Conservation (phyloP, 148 eudicot genomes). For the Linanthus parryae region DNA sequence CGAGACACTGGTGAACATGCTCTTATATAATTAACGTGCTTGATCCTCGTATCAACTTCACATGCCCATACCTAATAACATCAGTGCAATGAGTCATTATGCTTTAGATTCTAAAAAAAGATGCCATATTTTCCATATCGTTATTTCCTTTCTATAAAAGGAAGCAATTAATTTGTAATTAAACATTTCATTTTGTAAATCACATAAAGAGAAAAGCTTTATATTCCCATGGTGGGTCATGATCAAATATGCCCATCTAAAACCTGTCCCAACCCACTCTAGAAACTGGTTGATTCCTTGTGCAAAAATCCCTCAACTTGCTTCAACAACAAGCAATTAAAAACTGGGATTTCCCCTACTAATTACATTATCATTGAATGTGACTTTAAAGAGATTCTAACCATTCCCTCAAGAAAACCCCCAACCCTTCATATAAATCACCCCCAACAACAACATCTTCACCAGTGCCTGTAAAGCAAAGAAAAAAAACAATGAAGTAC, state of each 20-base stretch:
- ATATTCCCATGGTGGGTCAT: constrained; percentile 17
- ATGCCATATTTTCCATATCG: too few species aligned
- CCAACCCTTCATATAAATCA: neutral
- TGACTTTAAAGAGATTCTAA: neutral
- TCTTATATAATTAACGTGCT: neutral
- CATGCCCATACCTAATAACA: neutral
- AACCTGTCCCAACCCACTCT: neutral
- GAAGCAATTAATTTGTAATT: too few species aligned
- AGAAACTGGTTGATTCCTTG: neutral
- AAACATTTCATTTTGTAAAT: constrained; percentile 16
- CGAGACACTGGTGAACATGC: too few species aligned
- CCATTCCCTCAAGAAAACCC: too few species aligned
- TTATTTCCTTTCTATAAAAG: too few species aligned
- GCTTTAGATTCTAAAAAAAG: too few species aligned
- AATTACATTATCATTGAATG: too few species aligned
- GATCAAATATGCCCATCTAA: constrained; percentile 8
- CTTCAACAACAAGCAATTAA: constrained; percentile 20
- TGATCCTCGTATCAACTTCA: neutral
- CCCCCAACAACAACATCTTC: neutral
- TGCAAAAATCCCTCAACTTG: constrained; percentile 20
- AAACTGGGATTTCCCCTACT: too few species aligned
- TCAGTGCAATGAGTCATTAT: neutral
- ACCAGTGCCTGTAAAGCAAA: too few species aligned
- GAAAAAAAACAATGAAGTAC: constrained; percentile 66
- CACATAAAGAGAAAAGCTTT: constrained; percentile 19